A percentile compares a stretch with the other conserved stretches of the same genome.
Evolutionary conservation across 192 early-diverging fungal species (phyloP).

Genomic region (Funneliformis mosseae): DNA sequence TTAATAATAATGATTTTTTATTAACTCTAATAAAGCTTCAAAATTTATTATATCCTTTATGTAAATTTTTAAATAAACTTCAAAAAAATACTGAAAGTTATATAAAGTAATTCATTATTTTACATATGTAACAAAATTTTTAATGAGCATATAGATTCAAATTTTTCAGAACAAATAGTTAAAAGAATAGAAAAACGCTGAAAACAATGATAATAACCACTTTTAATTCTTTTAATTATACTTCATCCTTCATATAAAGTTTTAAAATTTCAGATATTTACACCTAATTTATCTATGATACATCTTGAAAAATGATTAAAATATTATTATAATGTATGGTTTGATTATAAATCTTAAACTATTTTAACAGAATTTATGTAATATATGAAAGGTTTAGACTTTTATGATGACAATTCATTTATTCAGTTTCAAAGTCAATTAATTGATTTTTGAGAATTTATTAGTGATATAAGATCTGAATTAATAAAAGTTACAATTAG

Average conservation of each 20-base stretch:
- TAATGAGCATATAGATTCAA: neutral
- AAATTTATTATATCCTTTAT: constrained; percentile 19
- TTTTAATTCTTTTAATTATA: neutral
- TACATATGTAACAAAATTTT: constrained; percentile 8
- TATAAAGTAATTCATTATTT: constrained; percentile 21
- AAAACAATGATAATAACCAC: neutral
- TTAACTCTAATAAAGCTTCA: neutral
- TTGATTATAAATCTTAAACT: neutral
- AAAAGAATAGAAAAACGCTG: constrained; percentile 4
- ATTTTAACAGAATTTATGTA: constrained; percentile 5
- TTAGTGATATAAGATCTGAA: neutral
- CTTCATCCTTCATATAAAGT: constrained; percentile 10
- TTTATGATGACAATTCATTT: constrained; percentile 8
- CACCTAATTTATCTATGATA: neutral
- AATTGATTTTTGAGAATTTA: neutral
- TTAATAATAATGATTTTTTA: constrained; percentile 5
- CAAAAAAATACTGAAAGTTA: constrained; percentile 2
- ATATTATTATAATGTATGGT: neutral
- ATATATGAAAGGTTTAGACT: neutral
- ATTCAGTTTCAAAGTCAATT: neutral
- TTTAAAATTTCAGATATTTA: neutral
- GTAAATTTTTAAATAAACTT: neutral
- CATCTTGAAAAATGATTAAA: constrained; percentile 2
- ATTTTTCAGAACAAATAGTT: constrained; percentile 11
- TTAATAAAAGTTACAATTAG: neutral